These are phyloP conservation scores for Solanum etuberosum DNA, from an alignment of 257 asterid species.

Conservation along the genomic window DNA sequence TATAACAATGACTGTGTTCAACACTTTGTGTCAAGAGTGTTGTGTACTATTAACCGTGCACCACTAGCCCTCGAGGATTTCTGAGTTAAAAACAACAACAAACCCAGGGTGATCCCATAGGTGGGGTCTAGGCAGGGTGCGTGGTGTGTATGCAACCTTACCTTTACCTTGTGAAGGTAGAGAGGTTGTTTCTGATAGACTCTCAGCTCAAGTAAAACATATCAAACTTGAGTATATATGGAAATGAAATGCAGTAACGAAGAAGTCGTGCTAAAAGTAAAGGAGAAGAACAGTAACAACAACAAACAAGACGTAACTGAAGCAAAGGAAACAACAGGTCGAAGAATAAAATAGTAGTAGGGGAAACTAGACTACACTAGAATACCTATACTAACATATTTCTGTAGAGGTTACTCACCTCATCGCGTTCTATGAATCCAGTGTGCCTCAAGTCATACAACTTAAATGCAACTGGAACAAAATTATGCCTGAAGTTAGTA, in stretches of 20 bases:
- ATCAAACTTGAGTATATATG: not conserved
- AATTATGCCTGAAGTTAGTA: not conserved
- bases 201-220: not conserved
- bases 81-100: not conserved
- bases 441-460: slow-evolving; percentile 48
- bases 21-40: not conserved
- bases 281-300: not conserved
- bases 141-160: not conserved
- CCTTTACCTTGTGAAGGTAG: not conserved
- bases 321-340: not conserved
- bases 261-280: not conserved
- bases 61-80: not conserved
- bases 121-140: not conserved
- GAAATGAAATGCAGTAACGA: not conserved
- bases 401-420: slow-evolving; percentile 25
- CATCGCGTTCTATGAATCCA: slow-evolving; percentile 57
- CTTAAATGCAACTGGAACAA: slow-evolving; percentile 55
- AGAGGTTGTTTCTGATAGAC: not conserved
- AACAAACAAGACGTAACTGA: not conserved
- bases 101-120: not conserved
- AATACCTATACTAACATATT: not conserved
- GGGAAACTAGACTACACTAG: not conserved
- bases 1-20: not conserved
- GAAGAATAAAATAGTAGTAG: not conserved
- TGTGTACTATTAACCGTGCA: not conserved